These are phyloP conservation scores for Talaromyces stipitatus DNA, from an alignment of 495 filamentous ascomycete genomes.

Conservation along the genomic window DNA sequence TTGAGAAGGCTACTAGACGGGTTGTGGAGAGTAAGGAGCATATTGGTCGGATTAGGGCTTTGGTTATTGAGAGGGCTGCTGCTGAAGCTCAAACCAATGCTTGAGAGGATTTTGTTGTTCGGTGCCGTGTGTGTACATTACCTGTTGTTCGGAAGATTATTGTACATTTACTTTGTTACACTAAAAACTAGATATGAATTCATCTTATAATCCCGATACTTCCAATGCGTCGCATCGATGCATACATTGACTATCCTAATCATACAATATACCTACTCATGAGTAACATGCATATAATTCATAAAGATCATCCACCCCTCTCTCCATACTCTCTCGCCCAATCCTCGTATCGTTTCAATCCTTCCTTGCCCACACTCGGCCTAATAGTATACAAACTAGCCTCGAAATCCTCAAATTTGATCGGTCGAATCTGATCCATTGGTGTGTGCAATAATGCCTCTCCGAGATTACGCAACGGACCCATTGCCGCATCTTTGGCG, in stretches of 20 bases:
- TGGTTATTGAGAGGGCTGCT: slow-evolving; percentile 14
- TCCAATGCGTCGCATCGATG: no score
- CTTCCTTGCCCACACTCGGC: slow-evolving; percentile 81
- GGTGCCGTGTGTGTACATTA: not conserved
- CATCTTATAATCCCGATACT: not conserved
- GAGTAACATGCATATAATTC: not conserved
- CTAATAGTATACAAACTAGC: slow-evolving; percentile 78
- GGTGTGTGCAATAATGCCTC: slow-evolving; percentile 84
- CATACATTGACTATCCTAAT: not conserved
- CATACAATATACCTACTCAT: not conserved
- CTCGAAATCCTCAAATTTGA: slow-evolving; percentile 75
- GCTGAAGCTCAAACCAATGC: not conserved
- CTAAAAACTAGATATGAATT: not conserved
- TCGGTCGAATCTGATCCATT: slow-evolving; percentile 89
- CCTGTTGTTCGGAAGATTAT: not conserved
- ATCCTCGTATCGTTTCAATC: slow-evolving; percentile 81
- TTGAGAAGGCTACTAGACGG: slow-evolving; percentile 2
- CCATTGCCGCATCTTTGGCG: slow-evolving; percentile 98
- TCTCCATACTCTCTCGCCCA: slow-evolving; percentile 95
- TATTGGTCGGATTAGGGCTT: slow-evolving; percentile 9
- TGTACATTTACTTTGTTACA: not conserved
- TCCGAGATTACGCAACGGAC: slow-evolving; percentile 82
- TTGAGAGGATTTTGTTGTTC: not conserved
- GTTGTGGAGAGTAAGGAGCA: slow-evolving; percentile 5
- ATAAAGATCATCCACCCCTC: slow-evolving; percentile 56